Evolutionary conservation across 495 filamentous ascomycete genomes (phyloP), one percentile per base, ranked within the genome.

Genomic region (Thermothielavioides terrestris): DNA sequence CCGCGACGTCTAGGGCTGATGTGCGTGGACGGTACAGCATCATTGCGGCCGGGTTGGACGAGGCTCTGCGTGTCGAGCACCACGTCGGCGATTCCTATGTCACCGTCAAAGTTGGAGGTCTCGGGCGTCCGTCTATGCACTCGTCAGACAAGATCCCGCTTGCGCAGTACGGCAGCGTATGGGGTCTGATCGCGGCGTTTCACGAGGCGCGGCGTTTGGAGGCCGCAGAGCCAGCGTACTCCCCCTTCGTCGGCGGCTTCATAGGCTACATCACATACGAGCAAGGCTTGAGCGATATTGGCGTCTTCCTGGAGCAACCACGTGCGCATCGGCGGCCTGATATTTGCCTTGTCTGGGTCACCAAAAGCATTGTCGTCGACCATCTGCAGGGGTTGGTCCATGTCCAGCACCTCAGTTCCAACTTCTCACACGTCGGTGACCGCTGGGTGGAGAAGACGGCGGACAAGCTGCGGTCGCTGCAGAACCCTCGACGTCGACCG

Each of bases 241-340:
- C 65, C 68, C 34, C 90, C 73, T 98, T 98, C 59, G 83, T 88
- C 70, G 91, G 90, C 36, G 91, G 91, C 0, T 82, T 96, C 41
- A 78, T 96, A 65, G 92, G 92, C 0, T 95, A 85, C 59, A 84
- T 89, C 38, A 88, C 86, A 1, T 96, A 96, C 53, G 91, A 98
- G 61, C 75, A 89, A 41, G 88, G 89, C 0, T 71, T 96, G 1
- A 62, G 75, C 21, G 74, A 75, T 3, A 80, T 88, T 25, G 71
- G 66, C 27, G 68, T 87, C 20, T 45, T 60, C 0, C 58, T 46
- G 17, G 43, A 49, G 14, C 53, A 58, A n/a, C 55, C 53, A 22
- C 60, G 51, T n/a, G 34, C 28, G n/a, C 70, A 74, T n/a, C 58
- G 70, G 46, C 72, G 75, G 0, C 82, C 88, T 0, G 91, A 95